Evolutionary conservation across 345 rosid genomes (phyloP).

Genomic region (Acer yangbiense): DNA sequence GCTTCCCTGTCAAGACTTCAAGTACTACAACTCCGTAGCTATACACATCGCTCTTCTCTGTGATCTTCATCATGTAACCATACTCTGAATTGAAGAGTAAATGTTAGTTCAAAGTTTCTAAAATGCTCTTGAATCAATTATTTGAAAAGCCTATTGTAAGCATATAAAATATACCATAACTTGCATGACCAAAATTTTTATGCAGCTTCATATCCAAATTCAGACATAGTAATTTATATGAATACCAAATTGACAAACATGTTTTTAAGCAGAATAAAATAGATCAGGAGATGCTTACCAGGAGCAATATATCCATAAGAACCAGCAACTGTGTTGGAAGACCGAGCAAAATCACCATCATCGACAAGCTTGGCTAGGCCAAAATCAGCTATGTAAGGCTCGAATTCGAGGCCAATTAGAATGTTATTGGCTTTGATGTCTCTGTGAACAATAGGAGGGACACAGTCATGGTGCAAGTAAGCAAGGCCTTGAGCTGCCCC

Average conservation of each 20-base stretch:
- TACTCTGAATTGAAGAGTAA: conserved; percentile 54
- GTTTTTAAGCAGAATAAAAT: not conserved
- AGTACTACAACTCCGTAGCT: conserved; percentile 90
- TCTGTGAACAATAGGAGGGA: conserved; percentile 91
- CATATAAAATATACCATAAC: not conserved
- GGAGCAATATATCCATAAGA: conserved; percentile 98
- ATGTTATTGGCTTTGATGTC: conserved; percentile 95
- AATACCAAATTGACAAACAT: not conserved
- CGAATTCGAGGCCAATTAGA: conserved; percentile 82
- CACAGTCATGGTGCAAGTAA: conserved; percentile 94
- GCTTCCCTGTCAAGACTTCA: conserved; percentile 90
- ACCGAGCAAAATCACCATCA: conserved; percentile 77
- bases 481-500: conserved; percentile 95
- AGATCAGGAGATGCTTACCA: conserved; percentile 41
- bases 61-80: conserved; percentile 92
- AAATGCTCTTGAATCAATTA: not conserved
- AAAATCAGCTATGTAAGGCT: conserved; percentile 96
- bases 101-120: not conserved
- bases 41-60: conserved; percentile 94
- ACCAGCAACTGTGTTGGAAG: conserved; percentile 89
- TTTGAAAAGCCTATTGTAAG: not conserved
- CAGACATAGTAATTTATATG: not conserved
- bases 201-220: not conserved
- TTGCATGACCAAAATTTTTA: not conserved
- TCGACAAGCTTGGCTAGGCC: conserved; percentile 96